phyloP scores from a whole-genome alignment of 2,329 filamentous ascomycete species.

The Fusarium tanahbumbuense region DNA sequence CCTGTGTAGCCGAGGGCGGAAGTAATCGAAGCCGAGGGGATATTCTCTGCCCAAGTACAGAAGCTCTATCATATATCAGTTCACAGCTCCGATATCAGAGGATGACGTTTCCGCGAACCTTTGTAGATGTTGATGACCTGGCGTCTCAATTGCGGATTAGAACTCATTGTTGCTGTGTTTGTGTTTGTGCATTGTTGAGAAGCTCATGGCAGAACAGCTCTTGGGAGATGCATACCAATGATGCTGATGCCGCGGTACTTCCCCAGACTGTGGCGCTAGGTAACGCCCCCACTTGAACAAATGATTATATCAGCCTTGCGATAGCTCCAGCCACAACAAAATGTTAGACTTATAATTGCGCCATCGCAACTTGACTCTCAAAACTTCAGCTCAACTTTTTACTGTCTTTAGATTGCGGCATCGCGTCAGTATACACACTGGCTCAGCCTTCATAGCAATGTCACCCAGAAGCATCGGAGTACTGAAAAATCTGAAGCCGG shows the following conservation, averaged over 20 bases:
- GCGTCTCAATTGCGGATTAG: constrained; percentile 71
- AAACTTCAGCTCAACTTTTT: not conserved
- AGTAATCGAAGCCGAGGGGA: constrained; percentile 84
- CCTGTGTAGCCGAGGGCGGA: constrained; percentile 81
- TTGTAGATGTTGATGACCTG: constrained; percentile 92
- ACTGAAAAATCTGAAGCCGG: not conserved
- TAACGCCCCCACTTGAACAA: constrained; percentile 18
- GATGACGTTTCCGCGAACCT: constrained; percentile 61
- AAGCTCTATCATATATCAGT: constrained; percentile 69
- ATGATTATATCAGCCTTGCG: constrained; percentile 7
- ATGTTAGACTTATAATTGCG: not conserved
- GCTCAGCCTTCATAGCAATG: not conserved
- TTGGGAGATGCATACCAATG: not conserved
- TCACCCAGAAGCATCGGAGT: not conserved
- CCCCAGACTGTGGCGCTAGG: constrained; percentile 25
- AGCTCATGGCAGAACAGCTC: not conserved
- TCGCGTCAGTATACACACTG: not conserved
- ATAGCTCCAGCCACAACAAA: constrained; percentile 36
- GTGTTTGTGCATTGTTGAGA: constrained; percentile 11
- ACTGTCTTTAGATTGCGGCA: not conserved
- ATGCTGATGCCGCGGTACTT: constrained; percentile 23
- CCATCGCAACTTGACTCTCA: not conserved
- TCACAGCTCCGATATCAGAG: not conserved
- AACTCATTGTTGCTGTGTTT: constrained; percentile 39
- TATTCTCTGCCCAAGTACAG: constrained; percentile 88